Conservation (phyloP, 169 alveolate species). For the Eimeria falciformis region DNA sequence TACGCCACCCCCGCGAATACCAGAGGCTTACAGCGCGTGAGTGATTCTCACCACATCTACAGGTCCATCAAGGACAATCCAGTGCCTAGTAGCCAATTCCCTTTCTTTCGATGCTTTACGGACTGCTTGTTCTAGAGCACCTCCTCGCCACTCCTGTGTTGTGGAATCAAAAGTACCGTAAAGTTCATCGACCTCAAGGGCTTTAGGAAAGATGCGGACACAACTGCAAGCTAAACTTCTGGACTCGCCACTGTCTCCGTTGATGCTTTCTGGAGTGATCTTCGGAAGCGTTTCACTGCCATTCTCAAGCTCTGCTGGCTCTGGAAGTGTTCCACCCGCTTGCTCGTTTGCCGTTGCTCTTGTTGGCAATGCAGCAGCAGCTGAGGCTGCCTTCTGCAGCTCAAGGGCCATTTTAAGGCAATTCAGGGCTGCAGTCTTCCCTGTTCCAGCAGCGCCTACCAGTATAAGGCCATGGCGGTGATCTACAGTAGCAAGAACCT, state of each 20-base stretch:
- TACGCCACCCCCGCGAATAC: too few species aligned
- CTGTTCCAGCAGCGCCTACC: conserved; percentile 92
- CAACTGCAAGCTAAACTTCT: not conserved
- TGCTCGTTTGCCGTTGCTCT: not conserved
- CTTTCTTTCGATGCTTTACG: conserved; percentile 87
- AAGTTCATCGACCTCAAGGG: conserved; percentile 85
- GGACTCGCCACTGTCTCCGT: conserved; percentile 43
- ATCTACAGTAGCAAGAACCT: conserved; percentile 91
- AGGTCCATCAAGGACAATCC: conserved; percentile 98
- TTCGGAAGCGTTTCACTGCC: conserved; percentile 91
- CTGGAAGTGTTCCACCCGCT: conserved; percentile 85
- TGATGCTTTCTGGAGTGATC: not conserved
- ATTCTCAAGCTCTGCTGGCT: conserved; percentile 93
- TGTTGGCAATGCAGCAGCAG: not conserved
- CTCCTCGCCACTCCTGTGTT: conserved; percentile 93
- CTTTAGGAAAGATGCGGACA: conserved; percentile 53
- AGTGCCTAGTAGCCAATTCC: conserved; percentile 85
- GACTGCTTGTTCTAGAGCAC: conserved; percentile 90
- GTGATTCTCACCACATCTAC: conserved; percentile 92
- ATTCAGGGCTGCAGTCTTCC: conserved; percentile 88
- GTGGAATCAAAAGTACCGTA: conserved; percentile 92
- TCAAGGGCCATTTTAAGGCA: conserved; percentile 84
- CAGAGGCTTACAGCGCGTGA: not conserved
- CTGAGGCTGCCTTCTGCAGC: conserved; percentile 59
- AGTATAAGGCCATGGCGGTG: conserved; percentile 96